Conservation (phyloP, 805 yeast species). For the Kluyveromyces starmeri region DNA sequence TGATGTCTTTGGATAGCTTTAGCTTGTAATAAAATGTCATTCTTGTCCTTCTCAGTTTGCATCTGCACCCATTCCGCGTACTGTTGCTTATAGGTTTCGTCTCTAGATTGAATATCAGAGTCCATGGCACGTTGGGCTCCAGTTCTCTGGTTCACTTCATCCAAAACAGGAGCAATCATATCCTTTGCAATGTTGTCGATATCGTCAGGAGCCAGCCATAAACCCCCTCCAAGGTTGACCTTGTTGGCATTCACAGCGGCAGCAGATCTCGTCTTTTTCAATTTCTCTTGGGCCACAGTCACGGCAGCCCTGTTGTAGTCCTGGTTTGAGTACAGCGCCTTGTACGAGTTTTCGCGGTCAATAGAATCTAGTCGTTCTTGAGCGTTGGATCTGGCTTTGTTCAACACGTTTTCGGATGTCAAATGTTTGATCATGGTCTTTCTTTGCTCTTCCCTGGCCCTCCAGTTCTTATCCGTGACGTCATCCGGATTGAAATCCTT, state of each 20-base stretch:
- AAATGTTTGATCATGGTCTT: conserved; percentile 22
- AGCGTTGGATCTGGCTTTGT: conserved; percentile 46
- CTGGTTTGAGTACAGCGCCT: conserved; percentile 32
- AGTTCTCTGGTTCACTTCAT: conserved; percentile 64
- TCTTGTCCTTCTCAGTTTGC: conserved; percentile 31
- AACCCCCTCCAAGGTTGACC: conserved; percentile 82
- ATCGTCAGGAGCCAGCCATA: conserved; percentile 64
- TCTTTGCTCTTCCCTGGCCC: conserved; percentile 32
- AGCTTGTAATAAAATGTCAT: conserved; percentile 32
- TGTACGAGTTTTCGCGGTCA: conserved; percentile 35
- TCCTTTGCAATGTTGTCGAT: conserved; percentile 71
- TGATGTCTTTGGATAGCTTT: conserved; percentile 41
- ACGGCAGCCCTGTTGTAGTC: conserved; percentile 65
- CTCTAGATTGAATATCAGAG: conserved; percentile 32
- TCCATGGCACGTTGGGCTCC: conserved; percentile 55
- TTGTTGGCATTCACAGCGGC: conserved; percentile 37
- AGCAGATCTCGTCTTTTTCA: conserved; percentile 42
- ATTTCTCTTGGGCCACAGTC: conserved; percentile 63
- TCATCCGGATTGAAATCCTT: conserved; percentile 32
- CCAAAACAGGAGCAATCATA: conserved; percentile 75
- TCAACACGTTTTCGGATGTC: conserved; percentile 34
- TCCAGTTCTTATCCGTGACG: conserved; percentile 34
- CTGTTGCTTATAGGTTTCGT: conserved; percentile 30
- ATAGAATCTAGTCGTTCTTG: conserved; percentile 32
- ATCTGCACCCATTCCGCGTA: conserved; percentile 35